Evolutionary conservation across 1,284 basidiomycete species (phyloP).

Genomic region (Malassezia cuniculi): DNA sequence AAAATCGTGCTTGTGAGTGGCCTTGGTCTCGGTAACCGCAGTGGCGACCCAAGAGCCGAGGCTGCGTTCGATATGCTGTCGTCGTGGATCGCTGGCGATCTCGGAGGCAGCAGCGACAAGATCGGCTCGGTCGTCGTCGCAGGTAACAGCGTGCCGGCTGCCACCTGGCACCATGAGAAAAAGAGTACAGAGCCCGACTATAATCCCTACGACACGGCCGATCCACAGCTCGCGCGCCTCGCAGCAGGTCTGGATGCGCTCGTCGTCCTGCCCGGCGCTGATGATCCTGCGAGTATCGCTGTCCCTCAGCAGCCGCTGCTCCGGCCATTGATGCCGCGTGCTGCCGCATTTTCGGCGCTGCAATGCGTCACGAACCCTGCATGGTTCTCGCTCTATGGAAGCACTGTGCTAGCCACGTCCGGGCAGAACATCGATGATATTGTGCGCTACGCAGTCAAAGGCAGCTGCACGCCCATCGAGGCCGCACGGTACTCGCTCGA

Average conservation of each 20-base stretch:
- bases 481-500: constrained; percentile 67
- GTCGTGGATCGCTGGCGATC: constrained; percentile 77
- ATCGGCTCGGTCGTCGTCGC: constrained; percentile 29
- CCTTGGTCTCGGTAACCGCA: too few relatives aligned
- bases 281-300: constrained; percentile 74
- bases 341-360: constrained; percentile 53
- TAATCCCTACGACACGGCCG: constrained; percentile 4
- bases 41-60: too few relatives aligned
- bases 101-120: constrained; percentile 52
- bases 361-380: constrained; percentile 76
- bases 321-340: constrained; percentile 69
- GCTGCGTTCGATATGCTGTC: constrained; percentile 23
- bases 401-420: constrained; percentile 62
- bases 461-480: constrained; percentile 49
- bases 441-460: constrained; percentile 60
- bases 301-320: constrained; percentile 90
- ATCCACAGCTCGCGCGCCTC: constrained; percentile 10
- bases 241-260: constrained; percentile 11
- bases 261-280: constrained; percentile 60
- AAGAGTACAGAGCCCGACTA: too few relatives aligned
- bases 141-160: constrained; percentile 25
- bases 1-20: constrained; percentile 31
- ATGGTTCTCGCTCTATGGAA: constrained; percentile 54
- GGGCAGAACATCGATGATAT: constrained; percentile 91
- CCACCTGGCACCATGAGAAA: too few relatives aligned